Evolutionary conservation across 441 rosid genomes (phyloP).

Genomic region (Syzygium syzygioides): DNA sequence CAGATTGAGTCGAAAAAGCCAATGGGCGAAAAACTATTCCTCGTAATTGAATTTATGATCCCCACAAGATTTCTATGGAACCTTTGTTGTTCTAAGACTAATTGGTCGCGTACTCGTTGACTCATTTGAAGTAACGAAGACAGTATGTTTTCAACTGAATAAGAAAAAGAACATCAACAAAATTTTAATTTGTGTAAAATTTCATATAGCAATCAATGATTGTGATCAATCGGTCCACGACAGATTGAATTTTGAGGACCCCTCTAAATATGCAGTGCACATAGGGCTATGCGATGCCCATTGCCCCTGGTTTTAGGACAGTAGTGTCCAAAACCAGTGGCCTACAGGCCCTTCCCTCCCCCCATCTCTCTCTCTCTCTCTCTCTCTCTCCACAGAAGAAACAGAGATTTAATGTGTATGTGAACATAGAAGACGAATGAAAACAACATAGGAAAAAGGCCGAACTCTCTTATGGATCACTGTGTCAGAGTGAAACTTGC

Average conservation of each 20-base stretch:
- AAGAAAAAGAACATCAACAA: neutral
- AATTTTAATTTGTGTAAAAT: neutral
- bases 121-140: neutral
- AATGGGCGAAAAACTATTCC: neutral
- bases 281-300: neutral
- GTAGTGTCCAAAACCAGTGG: neutral
- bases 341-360: neutral
- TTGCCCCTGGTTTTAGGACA: neutral
- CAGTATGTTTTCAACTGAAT: neutral
- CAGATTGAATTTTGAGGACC: neutral
- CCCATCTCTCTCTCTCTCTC: neutral
- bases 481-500: neutral
- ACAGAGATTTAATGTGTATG: neutral
- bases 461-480: neutral
- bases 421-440: neutral
- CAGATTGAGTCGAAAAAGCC: neutral
- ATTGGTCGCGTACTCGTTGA: too few species aligned
- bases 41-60: too few species aligned
- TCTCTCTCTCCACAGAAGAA: neutral
- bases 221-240: neutral
- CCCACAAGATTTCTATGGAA: too few species aligned
- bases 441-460: neutral
- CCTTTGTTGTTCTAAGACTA: too few species aligned
- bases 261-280: neutral
- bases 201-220: neutral